Percentiles rank a stretch among this genome's conserved stretches.
Evolutionary conservation across 2,329 filamentous ascomycete species (phyloP).

Genomic region (Ampelomyces quisqualis): DNA sequence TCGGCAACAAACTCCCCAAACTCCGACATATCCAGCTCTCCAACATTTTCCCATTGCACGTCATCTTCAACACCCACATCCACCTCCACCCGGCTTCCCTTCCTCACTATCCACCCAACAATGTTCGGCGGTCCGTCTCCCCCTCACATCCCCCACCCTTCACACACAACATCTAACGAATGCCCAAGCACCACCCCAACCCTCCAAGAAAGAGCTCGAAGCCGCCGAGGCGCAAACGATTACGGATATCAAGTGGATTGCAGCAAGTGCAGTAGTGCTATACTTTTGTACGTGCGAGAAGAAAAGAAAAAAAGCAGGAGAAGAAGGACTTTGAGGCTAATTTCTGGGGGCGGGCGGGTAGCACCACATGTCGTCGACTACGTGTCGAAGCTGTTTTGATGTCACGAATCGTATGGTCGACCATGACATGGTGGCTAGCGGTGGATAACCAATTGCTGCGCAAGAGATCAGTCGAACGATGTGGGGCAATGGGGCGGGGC

Average conservation of each 20-base stretch:
- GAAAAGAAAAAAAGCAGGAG: neutral
- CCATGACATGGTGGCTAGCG: neutral
- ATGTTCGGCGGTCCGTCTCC: slow-evolving; percentile 60
- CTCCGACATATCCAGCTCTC: slow-evolving; percentile 5
- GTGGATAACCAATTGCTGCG: no score
- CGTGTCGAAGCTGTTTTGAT: slow-evolving; percentile 53
- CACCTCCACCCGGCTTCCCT: neutral
- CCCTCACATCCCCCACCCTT: neutral
- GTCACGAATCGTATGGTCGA: neutral
- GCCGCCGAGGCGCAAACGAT: slow-evolving; percentile 63
- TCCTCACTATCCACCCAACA: neutral
- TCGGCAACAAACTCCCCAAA: slow-evolving; percentile 1
- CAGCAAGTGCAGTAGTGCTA: slow-evolving; percentile 65
- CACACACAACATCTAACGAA: neutral
- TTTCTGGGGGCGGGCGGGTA: slow-evolving; percentile 31
- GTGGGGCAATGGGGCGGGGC: no score
- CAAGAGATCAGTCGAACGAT: no score
- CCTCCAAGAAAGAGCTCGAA: slow-evolving; percentile 68
- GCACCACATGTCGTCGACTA: slow-evolving; percentile 59
- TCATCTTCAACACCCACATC: slow-evolving; percentile 8
- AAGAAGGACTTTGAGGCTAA: slow-evolving; percentile 3
- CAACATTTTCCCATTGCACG: slow-evolving; percentile 7
- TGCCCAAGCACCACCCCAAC: slow-evolving; percentile 65
- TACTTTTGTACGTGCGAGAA: slow-evolving; percentile 67
- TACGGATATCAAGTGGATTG: slow-evolving; percentile 66